phyloP scores from a whole-genome alignment of 306 rosid species.

The Pyrus pyrifolia region DNA sequence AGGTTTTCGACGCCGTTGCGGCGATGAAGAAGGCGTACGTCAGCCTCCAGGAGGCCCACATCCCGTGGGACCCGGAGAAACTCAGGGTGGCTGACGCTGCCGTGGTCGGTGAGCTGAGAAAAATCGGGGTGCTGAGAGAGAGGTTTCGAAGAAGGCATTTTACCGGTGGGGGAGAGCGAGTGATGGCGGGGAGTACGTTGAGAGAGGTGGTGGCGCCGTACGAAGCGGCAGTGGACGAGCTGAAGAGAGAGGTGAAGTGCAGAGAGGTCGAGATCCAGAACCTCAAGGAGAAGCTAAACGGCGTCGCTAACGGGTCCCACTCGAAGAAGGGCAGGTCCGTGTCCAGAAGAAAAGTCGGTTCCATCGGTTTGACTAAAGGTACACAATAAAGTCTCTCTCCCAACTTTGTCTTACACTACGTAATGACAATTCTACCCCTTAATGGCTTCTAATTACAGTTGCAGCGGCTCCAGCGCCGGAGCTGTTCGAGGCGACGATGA shows the following conservation, averaged over 20 bases:
- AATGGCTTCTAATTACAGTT: constrained; percentile 29
- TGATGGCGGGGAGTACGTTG: constrained; percentile 27
- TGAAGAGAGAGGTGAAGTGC: constrained; percentile 71
- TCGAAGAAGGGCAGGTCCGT: constrained; percentile 55
- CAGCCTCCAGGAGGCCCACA: constrained; percentile 74
- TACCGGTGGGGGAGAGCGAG: constrained; percentile 19
- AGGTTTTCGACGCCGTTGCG: constrained; percentile 74
- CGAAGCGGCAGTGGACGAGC: constrained; percentile 86
- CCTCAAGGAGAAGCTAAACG: constrained; percentile 79
- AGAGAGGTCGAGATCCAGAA: constrained; percentile 67
- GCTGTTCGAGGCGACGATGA: constrained; percentile 62
- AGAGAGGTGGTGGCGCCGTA: constrained; percentile 94
- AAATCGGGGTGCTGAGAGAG: constrained; percentile 65
- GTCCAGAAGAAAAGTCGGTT: constrained; percentile 57
- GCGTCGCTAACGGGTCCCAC: constrained; percentile 28
- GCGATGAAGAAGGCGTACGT: constrained; percentile 77
- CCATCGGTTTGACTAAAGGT: constrained; percentile 61
- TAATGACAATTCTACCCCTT: neutral
- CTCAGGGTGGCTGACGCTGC: constrained; percentile 78
- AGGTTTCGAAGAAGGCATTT: constrained; percentile 43
- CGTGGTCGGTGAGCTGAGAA: constrained; percentile 74
- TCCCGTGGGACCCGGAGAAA: constrained; percentile 85
- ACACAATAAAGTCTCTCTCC: neutral
- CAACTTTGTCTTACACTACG: neutral
- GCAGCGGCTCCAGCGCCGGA: constrained; percentile 57